Evolutionary conservation across 2,329 filamentous ascomycete genomes (phyloP).

Genomic region (Cryphonectria naterciae): DNA sequence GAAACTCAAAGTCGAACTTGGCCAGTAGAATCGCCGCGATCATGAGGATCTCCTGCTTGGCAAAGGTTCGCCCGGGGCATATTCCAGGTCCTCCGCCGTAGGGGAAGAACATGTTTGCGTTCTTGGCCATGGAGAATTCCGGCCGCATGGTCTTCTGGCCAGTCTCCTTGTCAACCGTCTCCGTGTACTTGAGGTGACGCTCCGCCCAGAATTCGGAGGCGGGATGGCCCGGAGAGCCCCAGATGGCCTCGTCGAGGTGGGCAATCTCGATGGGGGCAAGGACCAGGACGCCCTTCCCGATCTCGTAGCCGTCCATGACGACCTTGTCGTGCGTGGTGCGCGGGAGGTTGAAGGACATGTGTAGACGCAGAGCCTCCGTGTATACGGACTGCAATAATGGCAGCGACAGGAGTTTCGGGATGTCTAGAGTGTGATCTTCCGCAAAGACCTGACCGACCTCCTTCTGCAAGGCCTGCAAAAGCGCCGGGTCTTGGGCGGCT

Average conservation of each 20-base stretch:
- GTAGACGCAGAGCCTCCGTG: slow-evolving; percentile 36
- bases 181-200: slow-evolving; percentile 22
- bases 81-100: slow-evolving; percentile 40
- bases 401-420: slow-evolving; percentile 30
- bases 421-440: slow-evolving; percentile 27
- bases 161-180: not conserved
- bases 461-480: slow-evolving; percentile 21
- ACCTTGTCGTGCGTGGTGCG: slow-evolving; percentile 32
- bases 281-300: slow-evolving; percentile 32
- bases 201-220: slow-evolving; percentile 28
- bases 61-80: slow-evolving; percentile 45
- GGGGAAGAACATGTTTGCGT: slow-evolving; percentile 20
- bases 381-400: slow-evolving; percentile 37
- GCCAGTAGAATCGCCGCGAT: slow-evolving; percentile 38
- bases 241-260: slow-evolving; percentile 31
- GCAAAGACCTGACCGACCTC: slow-evolving; percentile 16
- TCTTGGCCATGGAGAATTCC: slow-evolving; percentile 14
- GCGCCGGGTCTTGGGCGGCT: slow-evolving; percentile 21
- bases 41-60: slow-evolving; percentile 44
- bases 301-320: slow-evolving; percentile 28
- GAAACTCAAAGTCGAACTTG: slow-evolving; percentile 39
- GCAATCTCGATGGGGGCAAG: slow-evolving; percentile 34
- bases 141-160: slow-evolving; percentile 5
- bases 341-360: slow-evolving; percentile 34
- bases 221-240: slow-evolving; percentile 21